These are phyloP conservation scores for Physcomitrium patens DNA, from an alignment of 225 moss, liverwort and hornwort genomes.

Conservation along the genomic window DNA sequence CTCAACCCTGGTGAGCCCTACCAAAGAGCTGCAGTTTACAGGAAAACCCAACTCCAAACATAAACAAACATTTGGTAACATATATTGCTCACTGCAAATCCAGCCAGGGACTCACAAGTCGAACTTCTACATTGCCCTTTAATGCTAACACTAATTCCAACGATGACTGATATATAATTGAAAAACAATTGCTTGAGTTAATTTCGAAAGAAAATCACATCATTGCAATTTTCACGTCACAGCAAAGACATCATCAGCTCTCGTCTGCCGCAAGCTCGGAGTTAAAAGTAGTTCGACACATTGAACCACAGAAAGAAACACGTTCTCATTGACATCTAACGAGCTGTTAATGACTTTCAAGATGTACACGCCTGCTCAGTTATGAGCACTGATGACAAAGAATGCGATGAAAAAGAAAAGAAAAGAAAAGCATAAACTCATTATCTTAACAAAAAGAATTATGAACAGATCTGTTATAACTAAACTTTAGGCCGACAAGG, in stretches of 20 bases:
- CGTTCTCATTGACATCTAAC: constrained; percentile 18
- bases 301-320: constrained; percentile 20
- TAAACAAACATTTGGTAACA: too few species aligned
- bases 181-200: constrained; percentile 11
- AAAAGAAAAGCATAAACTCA: neutral
- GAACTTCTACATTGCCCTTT: too few species aligned
- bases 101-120: too few species aligned
- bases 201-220: constrained; percentile 34
- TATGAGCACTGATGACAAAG: constrained; percentile 19
- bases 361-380: constrained; percentile 25
- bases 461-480: neutral
- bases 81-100: too few species aligned
- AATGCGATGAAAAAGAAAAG: constrained; percentile 35
- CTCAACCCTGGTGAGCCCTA: too few species aligned
- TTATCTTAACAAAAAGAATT: neutral
- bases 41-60: too few species aligned
- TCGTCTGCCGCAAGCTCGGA: constrained; percentile 27
- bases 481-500: neutral
- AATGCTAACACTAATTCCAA: too few species aligned
- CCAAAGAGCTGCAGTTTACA: too few species aligned
- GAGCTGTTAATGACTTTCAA: constrained; percentile 22
- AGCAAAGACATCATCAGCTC: constrained; percentile 19
- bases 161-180: neutral
- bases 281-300: constrained; percentile 22
- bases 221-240: constrained; percentile 35